A percentile compares a stretch with the other conserved stretches of the same genome.
Conservation (phyloP, 73 alveolate species). For the Halteria grandinella region DNA sequence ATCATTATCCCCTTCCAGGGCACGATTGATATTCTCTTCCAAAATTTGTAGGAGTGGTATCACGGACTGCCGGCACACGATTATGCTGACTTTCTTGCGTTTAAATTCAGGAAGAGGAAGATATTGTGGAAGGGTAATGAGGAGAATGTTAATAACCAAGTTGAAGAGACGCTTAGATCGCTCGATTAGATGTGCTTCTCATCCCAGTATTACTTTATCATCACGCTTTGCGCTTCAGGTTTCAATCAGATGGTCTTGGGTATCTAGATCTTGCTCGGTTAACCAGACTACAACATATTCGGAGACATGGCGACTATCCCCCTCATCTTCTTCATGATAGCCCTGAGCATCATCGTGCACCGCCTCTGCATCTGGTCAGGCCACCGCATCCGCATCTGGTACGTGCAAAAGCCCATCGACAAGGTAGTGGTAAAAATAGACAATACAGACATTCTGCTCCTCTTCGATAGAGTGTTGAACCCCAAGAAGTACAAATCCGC, state of each 20-base stretch:
- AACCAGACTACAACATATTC: slow-evolving; percentile 77
- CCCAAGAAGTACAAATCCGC: slow-evolving; percentile 44
- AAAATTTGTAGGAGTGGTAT: slow-evolving; percentile 80
- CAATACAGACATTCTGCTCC: slow-evolving; percentile 30
- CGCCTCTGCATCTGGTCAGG: slow-evolving; percentile 60
- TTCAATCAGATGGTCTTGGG: slow-evolving; percentile 75
- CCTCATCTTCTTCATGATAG: slow-evolving; percentile 54
- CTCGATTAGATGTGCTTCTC: slow-evolving; percentile 86
- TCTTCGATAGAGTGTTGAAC: slow-evolving; percentile 44
- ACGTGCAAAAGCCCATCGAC: slow-evolving; percentile 64
- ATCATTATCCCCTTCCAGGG: slow-evolving; percentile 83
- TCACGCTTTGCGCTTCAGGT: slow-evolving; percentile 79
- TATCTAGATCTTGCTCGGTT: slow-evolving; percentile 66
- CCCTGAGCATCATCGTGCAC: slow-evolving; percentile 58
- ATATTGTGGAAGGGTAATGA: slow-evolving; percentile 86
- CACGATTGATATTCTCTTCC: slow-evolving; percentile 80
- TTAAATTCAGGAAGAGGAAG: slow-evolving; percentile 75
- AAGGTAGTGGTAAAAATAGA: slow-evolving; percentile 33
- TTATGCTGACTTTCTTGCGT: slow-evolving; percentile 79
- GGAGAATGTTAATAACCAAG: slow-evolving; percentile 58
- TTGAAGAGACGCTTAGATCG: slow-evolving; percentile 61
- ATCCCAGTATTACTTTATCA: slow-evolving; percentile 83
- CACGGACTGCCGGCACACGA: slow-evolving; percentile 81
- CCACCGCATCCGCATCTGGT: slow-evolving; percentile 72
- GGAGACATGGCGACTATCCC: slow-evolving; percentile 83